phyloP scores from a whole-genome alignment of 305 asterid genomes.

The Fraxinus platypoda region DNA sequence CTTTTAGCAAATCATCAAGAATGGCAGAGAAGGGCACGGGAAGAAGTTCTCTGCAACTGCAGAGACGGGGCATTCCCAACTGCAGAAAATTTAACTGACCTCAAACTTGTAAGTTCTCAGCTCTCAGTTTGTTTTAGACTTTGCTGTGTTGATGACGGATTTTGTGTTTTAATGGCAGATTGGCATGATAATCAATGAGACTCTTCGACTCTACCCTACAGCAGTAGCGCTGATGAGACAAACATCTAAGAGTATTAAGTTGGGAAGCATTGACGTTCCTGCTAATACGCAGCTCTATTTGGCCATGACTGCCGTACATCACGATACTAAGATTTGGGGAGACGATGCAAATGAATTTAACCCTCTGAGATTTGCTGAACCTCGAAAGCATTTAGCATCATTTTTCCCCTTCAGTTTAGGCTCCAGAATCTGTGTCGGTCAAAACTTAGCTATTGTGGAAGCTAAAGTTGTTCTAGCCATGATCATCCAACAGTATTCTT shows the following conservation, averaged over 20 bases:
- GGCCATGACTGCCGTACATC: conserved; percentile 64
- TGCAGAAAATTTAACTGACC: conserved; percentile 43
- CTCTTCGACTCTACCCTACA: conserved; percentile 71
- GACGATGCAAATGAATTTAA: conserved; percentile 66
- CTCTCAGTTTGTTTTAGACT: neutral
- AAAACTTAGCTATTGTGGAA: conserved; percentile 44
- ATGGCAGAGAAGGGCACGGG: conserved; percentile 70
- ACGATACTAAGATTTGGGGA: conserved; percentile 65
- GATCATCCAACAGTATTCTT: conserved; percentile 49
- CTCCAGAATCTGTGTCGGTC: conserved; percentile 50
- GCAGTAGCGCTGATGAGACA: conserved; percentile 46
- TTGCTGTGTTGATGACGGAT: neutral
- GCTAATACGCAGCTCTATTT: conserved; percentile 60
- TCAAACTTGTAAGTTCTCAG: conserved; percentile 49
- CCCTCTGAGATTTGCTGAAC: conserved; percentile 52
- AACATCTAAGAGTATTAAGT: conserved; percentile 40
- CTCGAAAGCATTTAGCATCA: conserved; percentile 57
- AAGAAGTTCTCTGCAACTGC: conserved; percentile 51
- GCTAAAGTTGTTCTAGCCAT: conserved; percentile 45
- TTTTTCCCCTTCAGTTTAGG: conserved; percentile 74
- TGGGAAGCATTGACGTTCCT: conserved; percentile 59
- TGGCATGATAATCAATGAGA: conserved; percentile 64
- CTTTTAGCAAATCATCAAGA: conserved; percentile 74
- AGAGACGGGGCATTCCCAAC: conserved; percentile 32
- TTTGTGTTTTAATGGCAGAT: conserved; percentile 38